Conservation (phyloP, 306 rosid species). For the Prunus campanulata region DNA sequence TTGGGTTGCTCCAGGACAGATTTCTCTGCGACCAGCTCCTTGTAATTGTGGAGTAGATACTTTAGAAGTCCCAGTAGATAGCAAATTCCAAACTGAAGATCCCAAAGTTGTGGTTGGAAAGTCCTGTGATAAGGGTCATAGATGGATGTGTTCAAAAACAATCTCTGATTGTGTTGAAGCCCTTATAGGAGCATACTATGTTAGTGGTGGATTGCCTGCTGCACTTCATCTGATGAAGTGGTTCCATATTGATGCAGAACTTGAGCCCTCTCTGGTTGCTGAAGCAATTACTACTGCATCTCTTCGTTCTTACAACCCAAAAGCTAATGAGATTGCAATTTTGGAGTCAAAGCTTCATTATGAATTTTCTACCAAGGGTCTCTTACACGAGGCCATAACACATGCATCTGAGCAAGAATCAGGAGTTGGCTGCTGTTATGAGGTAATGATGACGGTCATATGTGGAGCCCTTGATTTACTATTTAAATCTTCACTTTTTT, state of each 20-base stretch:
- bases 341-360: constrained; percentile 72
- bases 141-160: constrained; percentile 90
- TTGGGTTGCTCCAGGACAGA: constrained; percentile 94
- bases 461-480: constrained; percentile 1
- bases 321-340: constrained; percentile 47
- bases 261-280: constrained; percentile 60
- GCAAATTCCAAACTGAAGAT: constrained; percentile 67
- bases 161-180: constrained; percentile 94
- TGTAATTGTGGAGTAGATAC: constrained; percentile 85
- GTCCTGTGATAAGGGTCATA: constrained; percentile 81
- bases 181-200: constrained; percentile 85
- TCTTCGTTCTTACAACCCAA: constrained; percentile 49
- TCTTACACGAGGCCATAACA: constrained; percentile 77
- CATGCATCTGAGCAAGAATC: constrained; percentile 63
- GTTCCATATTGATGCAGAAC: constrained; percentile 69
- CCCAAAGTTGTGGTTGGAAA: constrained; percentile 70
- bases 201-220: constrained; percentile 74
- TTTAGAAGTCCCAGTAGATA: constrained; percentile 70
- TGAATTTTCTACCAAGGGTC: constrained; percentile 75
- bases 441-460: constrained; percentile 43
- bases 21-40: constrained; percentile 42
- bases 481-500: background rate
- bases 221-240: constrained; percentile 82
- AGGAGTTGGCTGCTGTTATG: constrained; percentile 63
- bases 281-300: constrained; percentile 68